Percentiles rank a stretch among this genome's conserved stretches.
These are phyloP conservation scores for Ogataea zsoltii DNA, from an alignment of 805 yeast species.

Conservation along the genomic window DNA sequence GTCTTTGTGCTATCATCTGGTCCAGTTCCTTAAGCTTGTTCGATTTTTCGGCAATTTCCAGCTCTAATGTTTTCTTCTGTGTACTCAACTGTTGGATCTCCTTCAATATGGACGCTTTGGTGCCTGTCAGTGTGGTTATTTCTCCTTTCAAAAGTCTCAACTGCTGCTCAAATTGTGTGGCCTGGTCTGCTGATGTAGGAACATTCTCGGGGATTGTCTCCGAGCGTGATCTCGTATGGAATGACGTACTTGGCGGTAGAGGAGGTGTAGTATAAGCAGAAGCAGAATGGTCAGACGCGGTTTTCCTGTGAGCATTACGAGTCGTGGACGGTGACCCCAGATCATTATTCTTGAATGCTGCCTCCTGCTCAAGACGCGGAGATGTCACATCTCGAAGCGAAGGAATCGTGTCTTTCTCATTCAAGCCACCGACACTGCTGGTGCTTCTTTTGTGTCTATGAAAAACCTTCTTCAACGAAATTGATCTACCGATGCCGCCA, in stretches of 20 bases:
- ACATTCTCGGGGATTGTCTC: slow-evolving; percentile 41
- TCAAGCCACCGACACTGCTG: slow-evolving; percentile 17
- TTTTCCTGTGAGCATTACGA: slow-evolving; percentile 21
- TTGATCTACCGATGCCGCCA: slow-evolving; percentile 24
- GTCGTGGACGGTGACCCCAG: slow-evolving; percentile 4
- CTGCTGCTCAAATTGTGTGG: slow-evolving; percentile 40
- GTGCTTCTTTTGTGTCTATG: slow-evolving; percentile 31
- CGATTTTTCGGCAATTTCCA: slow-evolving; percentile 40
- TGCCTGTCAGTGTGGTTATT: slow-evolving; percentile 38
- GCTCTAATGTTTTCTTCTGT: slow-evolving; percentile 47
- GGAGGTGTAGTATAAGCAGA: slow-evolving; percentile 47
- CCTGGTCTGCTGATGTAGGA: slow-evolving; percentile 21
- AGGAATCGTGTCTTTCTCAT: slow-evolving; percentile 15
- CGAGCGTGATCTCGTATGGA: slow-evolving; percentile 45
- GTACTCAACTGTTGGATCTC: slow-evolving; percentile 54
- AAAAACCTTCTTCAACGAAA: slow-evolving; percentile 26
- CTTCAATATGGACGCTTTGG: slow-evolving; percentile 43
- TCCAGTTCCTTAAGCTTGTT: slow-evolving; percentile 19
- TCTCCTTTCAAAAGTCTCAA: slow-evolving; percentile 41
- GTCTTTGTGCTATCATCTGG: slow-evolving; percentile 3
- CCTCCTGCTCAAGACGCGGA: slow-evolving; percentile 15
- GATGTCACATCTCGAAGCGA: slow-evolving; percentile 19
- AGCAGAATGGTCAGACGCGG: slow-evolving; percentile 32
- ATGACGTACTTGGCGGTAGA: slow-evolving; percentile 34
- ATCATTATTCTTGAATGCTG: slow-evolving; percentile 4